phyloP scores from a whole-genome alignment of 345 rosid genomes.

The Camelina sativa region DNA sequence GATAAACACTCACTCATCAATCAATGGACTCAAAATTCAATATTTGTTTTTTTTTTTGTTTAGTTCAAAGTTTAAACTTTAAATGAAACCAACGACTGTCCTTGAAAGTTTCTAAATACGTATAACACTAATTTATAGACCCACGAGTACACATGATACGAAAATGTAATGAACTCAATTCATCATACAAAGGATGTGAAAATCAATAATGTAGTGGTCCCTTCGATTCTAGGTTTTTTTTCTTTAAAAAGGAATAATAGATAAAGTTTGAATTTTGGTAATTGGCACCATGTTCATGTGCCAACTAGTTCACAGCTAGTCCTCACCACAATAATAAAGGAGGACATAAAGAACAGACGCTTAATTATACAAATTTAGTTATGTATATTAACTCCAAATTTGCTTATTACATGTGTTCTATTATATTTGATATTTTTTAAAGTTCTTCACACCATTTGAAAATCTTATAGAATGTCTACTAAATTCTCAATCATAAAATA shows the following conservation, averaged over 20 bases:
- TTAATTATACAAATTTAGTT: neutral
- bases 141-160: slow-evolving; percentile 23
- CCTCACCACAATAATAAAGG: neutral
- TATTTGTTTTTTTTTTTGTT: too few relatives aligned
- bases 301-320: slow-evolving; percentile 32
- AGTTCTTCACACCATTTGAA: neutral
- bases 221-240: slow-evolving; percentile 17
- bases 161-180: slow-evolving; percentile 11
- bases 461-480: too few relatives aligned
- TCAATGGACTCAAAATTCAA: neutral
- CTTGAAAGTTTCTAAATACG: slow-evolving; percentile 20
- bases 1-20: neutral
- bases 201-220: slow-evolving; percentile 31
- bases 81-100: slow-evolving; percentile 12
- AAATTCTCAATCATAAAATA: too few relatives aligned
- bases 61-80: too few relatives aligned
- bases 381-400: neutral
- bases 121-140: neutral
- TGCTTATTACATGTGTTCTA: too few relatives aligned
- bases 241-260: neutral
- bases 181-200: slow-evolving; percentile 23
- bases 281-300: slow-evolving; percentile 35
- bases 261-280: slow-evolving; percentile 1
- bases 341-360: neutral
- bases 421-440: neutral